Conservation (phyloP, 2,329 filamentous ascomycete genomes). For the Neocucurbitaria cava region DNA sequence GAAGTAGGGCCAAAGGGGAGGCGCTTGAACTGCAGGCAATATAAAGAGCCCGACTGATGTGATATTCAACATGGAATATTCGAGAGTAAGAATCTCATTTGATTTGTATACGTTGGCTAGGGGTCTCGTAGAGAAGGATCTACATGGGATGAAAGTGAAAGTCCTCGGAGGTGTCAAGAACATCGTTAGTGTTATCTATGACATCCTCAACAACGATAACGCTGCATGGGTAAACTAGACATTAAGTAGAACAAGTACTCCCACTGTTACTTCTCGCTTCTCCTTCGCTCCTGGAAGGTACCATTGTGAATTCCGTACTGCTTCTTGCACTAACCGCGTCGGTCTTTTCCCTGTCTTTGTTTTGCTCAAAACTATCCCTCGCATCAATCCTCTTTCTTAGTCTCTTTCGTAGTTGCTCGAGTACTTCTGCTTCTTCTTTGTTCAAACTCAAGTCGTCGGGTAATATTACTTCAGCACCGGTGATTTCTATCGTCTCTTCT, state of each 20-base stretch:
- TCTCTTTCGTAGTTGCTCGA: slow-evolving; percentile 45
- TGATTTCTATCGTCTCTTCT: slow-evolving; percentile 39
- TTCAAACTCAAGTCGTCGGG: slow-evolving; percentile 47
- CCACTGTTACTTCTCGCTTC: slow-evolving; percentile 14
- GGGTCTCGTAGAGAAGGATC: not conserved
- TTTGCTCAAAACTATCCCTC: slow-evolving; percentile 4
- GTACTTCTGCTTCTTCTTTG: slow-evolving; percentile 42
- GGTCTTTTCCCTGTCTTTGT: slow-evolving; percentile 9
- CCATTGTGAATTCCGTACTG: slow-evolving; percentile 30
- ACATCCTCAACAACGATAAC: slow-evolving; percentile 3
- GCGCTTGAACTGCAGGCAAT: no score
- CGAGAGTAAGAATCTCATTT: not conserved
- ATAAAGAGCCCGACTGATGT: not conserved
- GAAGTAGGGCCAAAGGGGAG: no score
- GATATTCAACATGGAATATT: not conserved
- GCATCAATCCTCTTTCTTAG: slow-evolving; percentile 29
- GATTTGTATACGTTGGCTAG: not conserved
- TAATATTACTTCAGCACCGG: slow-evolving; percentile 37
- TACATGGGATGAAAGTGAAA: not conserved
- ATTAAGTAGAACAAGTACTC: slow-evolving; percentile 12
- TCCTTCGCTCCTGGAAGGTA: slow-evolving; percentile 21
- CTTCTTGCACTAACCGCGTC: slow-evolving; percentile 20
- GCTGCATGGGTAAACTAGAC: slow-evolving; percentile 2
- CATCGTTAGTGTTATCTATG: slow-evolving; percentile 14
- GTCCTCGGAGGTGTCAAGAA: slow-evolving; percentile 15